Percentiles rank a stretch among this genome's conserved stretches.
Evolutionary conservation across 2,329 filamentous ascomycete species (phyloP).

Genomic region (Colletotrichum falcatum): DNA sequence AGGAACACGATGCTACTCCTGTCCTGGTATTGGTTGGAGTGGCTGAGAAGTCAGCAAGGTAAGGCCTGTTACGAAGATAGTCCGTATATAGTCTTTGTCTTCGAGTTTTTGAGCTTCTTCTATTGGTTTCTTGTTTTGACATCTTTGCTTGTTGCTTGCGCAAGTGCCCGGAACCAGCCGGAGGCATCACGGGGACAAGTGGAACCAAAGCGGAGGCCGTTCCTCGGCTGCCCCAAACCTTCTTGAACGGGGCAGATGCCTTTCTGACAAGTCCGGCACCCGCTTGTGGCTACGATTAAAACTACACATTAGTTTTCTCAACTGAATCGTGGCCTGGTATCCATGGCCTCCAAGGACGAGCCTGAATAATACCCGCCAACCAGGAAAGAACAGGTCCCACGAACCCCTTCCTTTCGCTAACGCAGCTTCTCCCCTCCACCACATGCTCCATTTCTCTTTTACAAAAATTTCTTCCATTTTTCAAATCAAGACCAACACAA

Average conservation of each 20-base stretch:
- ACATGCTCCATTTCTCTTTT: not conserved
- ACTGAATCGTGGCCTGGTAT: not conserved
- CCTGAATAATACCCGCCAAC: not conserved
- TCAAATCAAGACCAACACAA: not conserved
- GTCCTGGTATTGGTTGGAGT: not conserved
- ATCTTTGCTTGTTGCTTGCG: not conserved
- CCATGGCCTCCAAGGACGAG: not conserved
- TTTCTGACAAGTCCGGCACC: not conserved
- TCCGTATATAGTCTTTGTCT: too few species aligned
- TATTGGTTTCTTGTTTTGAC: too few species aligned
- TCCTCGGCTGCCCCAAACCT: not conserved
- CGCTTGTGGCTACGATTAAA: too few species aligned
- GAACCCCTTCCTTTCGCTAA: not conserved
- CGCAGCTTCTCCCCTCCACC: not conserved
- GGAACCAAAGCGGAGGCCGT: not conserved
- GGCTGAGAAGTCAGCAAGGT: too few species aligned
- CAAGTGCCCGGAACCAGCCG: not conserved
- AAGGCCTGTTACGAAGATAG: too few species aligned
- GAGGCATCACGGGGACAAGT: constrained; percentile 13
- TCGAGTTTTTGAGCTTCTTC: not conserved
- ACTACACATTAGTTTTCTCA: not conserved
- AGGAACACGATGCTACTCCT: not conserved
- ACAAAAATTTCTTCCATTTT: not conserved
- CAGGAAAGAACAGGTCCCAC: not conserved
- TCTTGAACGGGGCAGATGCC: not conserved